Percentiles rank a stretch among this genome's conserved stretches.
phyloP scores from a whole-genome alignment of 352 stramenopile species.

The Pythium insidiosum region DNA sequence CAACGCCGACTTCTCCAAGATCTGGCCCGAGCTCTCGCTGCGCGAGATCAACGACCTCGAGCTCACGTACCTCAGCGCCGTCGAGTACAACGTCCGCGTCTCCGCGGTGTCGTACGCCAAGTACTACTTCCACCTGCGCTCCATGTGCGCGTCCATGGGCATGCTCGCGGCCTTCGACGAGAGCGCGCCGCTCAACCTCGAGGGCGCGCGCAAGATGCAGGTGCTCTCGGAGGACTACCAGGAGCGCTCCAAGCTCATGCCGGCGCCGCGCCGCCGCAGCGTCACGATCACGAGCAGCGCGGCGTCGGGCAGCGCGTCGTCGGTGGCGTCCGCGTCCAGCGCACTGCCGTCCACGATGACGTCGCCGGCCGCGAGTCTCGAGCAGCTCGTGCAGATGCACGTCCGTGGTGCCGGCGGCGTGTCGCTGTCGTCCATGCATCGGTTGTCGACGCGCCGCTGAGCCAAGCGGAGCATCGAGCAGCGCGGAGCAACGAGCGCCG shows the following conservation, averaged over 20 bases:
- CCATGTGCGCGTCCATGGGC: constrained; percentile 90
- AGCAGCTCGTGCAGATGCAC: constrained; percentile 83
- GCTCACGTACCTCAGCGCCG: constrained; percentile 84
- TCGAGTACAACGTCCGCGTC: constrained; percentile 88
- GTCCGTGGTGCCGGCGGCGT: constrained; percentile 51
- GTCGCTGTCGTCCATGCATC: constrained; percentile 39
- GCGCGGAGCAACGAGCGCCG: too few species aligned
- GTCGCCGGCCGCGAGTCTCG: constrained; percentile 60
- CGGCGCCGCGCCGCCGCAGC: constrained; percentile 58
- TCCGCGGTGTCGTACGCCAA: constrained; percentile 84
- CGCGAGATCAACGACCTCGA: constrained; percentile 95
- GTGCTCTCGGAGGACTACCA: constrained; percentile 84
- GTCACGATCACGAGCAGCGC: constrained; percentile 56
- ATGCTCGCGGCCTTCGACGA: constrained; percentile 67
- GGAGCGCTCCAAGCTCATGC: constrained; percentile 71
- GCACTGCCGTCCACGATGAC: constrained; percentile 22
- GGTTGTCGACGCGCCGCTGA: constrained; percentile 39
- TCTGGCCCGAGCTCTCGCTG: constrained; percentile 87
- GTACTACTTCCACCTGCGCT: constrained; percentile 97
- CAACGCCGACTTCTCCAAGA: constrained; percentile 95
- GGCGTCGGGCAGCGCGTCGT: constrained; percentile 25
- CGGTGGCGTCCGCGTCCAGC: constrained; percentile 6
- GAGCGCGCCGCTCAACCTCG: constrained; percentile 70
- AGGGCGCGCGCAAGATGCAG: constrained; percentile 82
- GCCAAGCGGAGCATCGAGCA: too few species aligned